Evolutionary conservation across 1,284 basidiomycete genomes (phyloP), one percentile per base, ranked within the genome.

Genomic region (Puccinia novopanici): DNA sequence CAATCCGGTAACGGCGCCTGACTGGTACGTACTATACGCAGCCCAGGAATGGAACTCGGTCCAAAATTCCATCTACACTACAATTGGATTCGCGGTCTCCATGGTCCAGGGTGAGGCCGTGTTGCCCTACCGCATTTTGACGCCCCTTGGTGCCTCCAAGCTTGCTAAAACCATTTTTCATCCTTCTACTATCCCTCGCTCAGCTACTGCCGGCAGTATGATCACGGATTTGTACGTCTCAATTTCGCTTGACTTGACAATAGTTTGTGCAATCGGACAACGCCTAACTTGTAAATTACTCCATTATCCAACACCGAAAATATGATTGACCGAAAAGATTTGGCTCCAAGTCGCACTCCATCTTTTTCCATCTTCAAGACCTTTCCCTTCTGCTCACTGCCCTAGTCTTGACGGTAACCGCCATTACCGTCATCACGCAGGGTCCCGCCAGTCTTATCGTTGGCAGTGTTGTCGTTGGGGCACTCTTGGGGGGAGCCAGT

Each of bases 51-150:
- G 78, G 78, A 80, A 80, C 67, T 42, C 70, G 12, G 54, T 80
- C 27, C 78, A 80, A 74, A 80, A 80, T 67, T 80, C 78, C 4
- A 73, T 80, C 27, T 80, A 80, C 45, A 80, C 78, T 30, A 55
- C 78, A 27, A 80, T 80, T 37, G 78, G 78, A 15, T 80, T 80
- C 27, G 78, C 78, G n/a, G 78, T 80, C 15, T 80, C 78, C 5
- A 80, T 80, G 78, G 78, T 80, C n/a, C 78, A 80, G 73, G 78
- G 78, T 80, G 15, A 54, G 61, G 48, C 45, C 54, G 34, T 34
- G 34, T 65, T 65, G 15, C 30, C 22, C 10, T 27, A 73, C 27
- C 17, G 15, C 72, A 59, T 19, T 17, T 48, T 30, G 48, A 70
- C 24, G 9, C 10, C 9, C 2, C 19, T 40, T 48, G 19, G 8